Evolutionary conservation across 225 moss, liverwort and hornwort genomes (phyloP), one percentile per base, ranked within the genome.

Genomic region (Marchantia paleacea): DNA sequence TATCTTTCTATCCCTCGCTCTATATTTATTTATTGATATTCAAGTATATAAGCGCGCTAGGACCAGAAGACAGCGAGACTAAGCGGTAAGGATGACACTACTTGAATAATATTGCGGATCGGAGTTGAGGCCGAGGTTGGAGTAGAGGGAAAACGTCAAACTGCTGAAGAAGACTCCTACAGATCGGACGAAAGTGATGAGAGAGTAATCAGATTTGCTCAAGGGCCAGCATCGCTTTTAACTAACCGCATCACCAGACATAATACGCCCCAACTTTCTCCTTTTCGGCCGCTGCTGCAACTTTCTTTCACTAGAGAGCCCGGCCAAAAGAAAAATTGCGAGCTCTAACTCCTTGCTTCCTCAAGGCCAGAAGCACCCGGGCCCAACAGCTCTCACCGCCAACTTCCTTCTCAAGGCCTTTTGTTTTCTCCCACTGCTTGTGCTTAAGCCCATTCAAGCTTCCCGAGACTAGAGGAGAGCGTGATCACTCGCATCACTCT

Each of bases 201-300:
- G 24, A 29, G 75, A 57, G 75, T 51, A 52, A 52, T 75, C 55
- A 55, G 30, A 75, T 54, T 16, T 52, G 55, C 55, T 57, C 28
- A 75, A 60, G 2, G 29, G 16, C 53, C 28, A 58, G 75, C 14
- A 58, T 60, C 29, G 39, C 7, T 16, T 31, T 75, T 60, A 18
- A 57, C 75, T 19, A 39, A 55, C 57, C 10, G 52, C 19, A 75
- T 20, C 63, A 49, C 63, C 58, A 61, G 77, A 78, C 77, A 78
- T 78, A 63, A 65, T 64, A 75, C 49, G 75, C 55, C 75, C 50
- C 75, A 65, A 48, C 63, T 75, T 75, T 78, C 76, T 76, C 64
- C 65, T 64, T 78, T 78, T 14, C 18, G 49, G 31, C 77, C 25
- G 62, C 18, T 73, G 73, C 73, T 19, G 22, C 39, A 18, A 70